Conservation (phyloP, 1,284 basidiomycete genomes). For the Naganishia cerealis region DNA sequence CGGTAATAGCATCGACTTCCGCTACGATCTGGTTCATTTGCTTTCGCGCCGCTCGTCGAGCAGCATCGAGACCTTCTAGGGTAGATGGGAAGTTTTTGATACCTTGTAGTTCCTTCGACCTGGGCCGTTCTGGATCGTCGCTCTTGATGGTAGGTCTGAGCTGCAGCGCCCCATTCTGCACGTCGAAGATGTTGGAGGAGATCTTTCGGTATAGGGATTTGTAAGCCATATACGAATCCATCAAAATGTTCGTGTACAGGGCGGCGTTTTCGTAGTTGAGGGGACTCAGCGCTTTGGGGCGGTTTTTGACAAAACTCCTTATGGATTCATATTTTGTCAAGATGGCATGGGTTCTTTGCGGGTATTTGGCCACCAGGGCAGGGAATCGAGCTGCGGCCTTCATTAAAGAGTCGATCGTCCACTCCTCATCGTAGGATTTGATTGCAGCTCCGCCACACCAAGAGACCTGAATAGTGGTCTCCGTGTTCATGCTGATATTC, state of each 20-base stretch:
- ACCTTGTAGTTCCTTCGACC: neutral
- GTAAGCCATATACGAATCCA: conserved; percentile 10
- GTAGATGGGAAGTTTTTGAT: neutral
- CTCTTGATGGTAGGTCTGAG: neutral
- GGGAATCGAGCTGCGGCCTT: neutral
- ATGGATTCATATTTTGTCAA: conserved; percentile 12
- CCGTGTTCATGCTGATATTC: conserved; percentile 10
- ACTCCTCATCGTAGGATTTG: conserved; percentile 2
- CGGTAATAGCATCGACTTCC: neutral
- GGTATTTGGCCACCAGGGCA: neutral
- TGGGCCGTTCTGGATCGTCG: neutral
- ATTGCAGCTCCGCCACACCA: conserved; percentile 4
- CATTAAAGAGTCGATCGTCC: conserved; percentile 1
- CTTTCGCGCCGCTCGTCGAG: neutral
- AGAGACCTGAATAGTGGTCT: conserved; percentile 1
- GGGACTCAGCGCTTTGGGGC: neutral
- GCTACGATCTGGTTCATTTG: neutral
- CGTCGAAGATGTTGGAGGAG: neutral
- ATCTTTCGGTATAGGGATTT: conserved; percentile 1
- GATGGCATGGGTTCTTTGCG: neutral
- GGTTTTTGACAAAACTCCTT: neutral
- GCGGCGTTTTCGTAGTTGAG: conserved; percentile 1
- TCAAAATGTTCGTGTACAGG: conserved; percentile 2
- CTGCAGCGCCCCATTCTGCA: neutral
- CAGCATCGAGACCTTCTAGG: neutral